phyloP scores from a whole-genome alignment of 495 filamentous ascomycete species.

The Hyaloscypha variabilis region DNA sequence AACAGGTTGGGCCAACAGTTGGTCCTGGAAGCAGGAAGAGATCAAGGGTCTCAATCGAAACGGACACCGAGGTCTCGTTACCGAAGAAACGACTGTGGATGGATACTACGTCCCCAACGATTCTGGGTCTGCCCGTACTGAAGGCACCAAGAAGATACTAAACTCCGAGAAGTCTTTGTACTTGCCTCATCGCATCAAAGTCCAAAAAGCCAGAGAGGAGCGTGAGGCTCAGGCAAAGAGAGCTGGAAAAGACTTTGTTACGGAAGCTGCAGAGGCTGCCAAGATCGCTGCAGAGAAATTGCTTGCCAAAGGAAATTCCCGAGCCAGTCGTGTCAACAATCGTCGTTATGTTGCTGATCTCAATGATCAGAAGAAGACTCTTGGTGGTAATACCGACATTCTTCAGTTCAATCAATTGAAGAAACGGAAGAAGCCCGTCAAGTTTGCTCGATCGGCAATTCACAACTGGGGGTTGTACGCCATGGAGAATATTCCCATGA shows the following conservation, averaged over 20 bases:
- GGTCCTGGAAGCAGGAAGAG: conserved; percentile 90
- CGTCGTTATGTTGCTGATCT: conserved; percentile 92
- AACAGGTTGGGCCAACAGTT: conserved; percentile 59
- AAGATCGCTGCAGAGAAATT: conserved; percentile 78
- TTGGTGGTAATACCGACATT: conserved; percentile 83
- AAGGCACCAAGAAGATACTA: conserved; percentile 90
- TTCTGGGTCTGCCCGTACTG: conserved; percentile 85
- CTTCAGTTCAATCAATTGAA: conserved; percentile 98
- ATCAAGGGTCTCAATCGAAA: conserved; percentile 77
- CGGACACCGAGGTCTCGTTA: conserved; percentile 24
- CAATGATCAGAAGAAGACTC: conserved; percentile 86
- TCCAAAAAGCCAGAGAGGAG: conserved; percentile 86
- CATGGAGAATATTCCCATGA: conserved; percentile 93
- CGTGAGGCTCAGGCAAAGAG: conserved; percentile 79
- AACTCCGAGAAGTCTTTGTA: conserved; percentile 98
- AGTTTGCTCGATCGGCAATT: conserved; percentile 96
- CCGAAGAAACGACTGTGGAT: conserved; percentile 55
- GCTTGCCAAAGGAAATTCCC: conserved; percentile 75
- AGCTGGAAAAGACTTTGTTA: conserved; percentile 64
- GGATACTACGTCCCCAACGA: conserved; percentile 90
- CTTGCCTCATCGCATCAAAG: conserved; percentile 93
- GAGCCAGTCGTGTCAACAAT: conserved; percentile 92
- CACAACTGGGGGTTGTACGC: conserved; percentile 99
- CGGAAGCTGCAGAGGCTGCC: conserved; percentile 68
- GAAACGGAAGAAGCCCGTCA: conserved; percentile 98